A percentile compares a stretch with the other conserved stretches of the same genome.
Conservation (phyloP, 1,139 yeast genomes). For the Taphrina betulina region DNA sequence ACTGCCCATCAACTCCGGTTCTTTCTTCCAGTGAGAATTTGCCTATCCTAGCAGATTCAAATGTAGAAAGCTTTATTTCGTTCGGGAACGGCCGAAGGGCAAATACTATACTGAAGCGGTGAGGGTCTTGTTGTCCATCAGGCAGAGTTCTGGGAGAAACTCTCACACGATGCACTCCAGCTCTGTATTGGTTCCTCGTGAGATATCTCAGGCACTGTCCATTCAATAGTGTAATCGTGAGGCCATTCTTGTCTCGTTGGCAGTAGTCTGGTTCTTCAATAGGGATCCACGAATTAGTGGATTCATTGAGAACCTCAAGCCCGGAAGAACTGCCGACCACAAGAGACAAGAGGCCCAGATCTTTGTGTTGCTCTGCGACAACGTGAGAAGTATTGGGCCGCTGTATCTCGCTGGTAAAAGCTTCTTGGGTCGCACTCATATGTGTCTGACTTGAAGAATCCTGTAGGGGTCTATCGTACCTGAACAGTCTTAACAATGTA, state of each 20-base stretch:
- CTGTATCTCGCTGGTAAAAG: too few relatives aligned
- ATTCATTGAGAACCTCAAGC: slow-evolving; percentile 9
- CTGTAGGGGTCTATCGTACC: slow-evolving; percentile 11
- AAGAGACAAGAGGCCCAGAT: slow-evolving; percentile 11
- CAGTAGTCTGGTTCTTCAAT: slow-evolving; percentile 12
- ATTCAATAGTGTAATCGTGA: neutral
- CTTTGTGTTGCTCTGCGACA: slow-evolving; percentile 15
- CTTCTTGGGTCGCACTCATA: neutral
- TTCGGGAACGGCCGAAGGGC: slow-evolving; percentile 6
- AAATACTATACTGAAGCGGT: slow-evolving; percentile 9
- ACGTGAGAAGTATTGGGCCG: neutral
- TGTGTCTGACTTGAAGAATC: neutral
- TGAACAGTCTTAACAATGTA: slow-evolving; percentile 5
- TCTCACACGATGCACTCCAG: slow-evolving; percentile 14
- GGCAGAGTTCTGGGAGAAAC: neutral
- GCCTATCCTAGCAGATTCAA: neutral
- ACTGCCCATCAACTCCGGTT: slow-evolving; percentile 5
- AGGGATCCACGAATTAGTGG: slow-evolving; percentile 5
- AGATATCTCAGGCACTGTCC: slow-evolving; percentile 7
- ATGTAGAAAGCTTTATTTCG: neutral
- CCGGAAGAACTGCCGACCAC: slow-evolving; percentile 23
- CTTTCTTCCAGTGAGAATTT: slow-evolving; percentile 1
- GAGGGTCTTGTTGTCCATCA: slow-evolving; percentile 4
- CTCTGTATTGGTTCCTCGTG: slow-evolving; percentile 5
- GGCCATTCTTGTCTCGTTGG: neutral